Conservation (phyloP, 345 rosid species). For the Populus simonii region DNA sequence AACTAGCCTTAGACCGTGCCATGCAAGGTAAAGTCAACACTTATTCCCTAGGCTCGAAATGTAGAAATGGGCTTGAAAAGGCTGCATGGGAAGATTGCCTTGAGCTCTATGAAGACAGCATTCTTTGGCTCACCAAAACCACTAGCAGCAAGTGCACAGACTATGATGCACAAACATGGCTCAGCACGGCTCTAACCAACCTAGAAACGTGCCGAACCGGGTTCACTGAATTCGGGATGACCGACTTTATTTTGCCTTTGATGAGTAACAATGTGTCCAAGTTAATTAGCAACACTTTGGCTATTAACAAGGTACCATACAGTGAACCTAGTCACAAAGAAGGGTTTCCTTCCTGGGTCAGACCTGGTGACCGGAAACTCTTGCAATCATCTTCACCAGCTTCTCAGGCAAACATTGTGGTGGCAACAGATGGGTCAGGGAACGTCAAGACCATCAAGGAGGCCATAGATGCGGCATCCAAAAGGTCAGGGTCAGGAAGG, state of each 20-base stretch:
- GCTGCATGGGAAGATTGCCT: conserved; percentile 37
- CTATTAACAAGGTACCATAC: conserved; percentile 23
- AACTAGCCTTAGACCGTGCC: conserved; percentile 27
- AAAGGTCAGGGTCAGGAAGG: conserved; percentile 26
- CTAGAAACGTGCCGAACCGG: conserved; percentile 37
- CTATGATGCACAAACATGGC: conserved; percentile 45
- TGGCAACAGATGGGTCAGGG: conserved; percentile 46
- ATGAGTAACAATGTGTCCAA: conserved; percentile 35
- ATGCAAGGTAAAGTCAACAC: conserved; percentile 5
- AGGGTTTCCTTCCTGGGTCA: conserved; percentile 38
- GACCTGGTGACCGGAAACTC: conserved; percentile 34
- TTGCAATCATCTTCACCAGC: conserved; percentile 27
- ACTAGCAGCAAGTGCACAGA: conserved; percentile 13
- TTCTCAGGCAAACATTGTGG: conserved; percentile 35
- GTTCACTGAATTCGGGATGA: conserved; percentile 34
- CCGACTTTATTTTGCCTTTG: conserved; percentile 31
- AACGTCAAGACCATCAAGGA: conserved; percentile 28
- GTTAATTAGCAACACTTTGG: conserved; percentile 40
- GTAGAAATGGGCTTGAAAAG: conserved; percentile 25
- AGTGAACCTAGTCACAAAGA: conserved; percentile 1
- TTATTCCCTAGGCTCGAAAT: conserved; percentile 22
- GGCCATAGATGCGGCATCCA: conserved; percentile 35
- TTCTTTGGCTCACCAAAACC: conserved; percentile 26
- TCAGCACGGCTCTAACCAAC: conserved; percentile 43
- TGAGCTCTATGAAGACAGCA: conserved; percentile 24